Conservation (phyloP, 2,329 filamentous ascomycete species). For the Dissoconium aciculare region DNA sequence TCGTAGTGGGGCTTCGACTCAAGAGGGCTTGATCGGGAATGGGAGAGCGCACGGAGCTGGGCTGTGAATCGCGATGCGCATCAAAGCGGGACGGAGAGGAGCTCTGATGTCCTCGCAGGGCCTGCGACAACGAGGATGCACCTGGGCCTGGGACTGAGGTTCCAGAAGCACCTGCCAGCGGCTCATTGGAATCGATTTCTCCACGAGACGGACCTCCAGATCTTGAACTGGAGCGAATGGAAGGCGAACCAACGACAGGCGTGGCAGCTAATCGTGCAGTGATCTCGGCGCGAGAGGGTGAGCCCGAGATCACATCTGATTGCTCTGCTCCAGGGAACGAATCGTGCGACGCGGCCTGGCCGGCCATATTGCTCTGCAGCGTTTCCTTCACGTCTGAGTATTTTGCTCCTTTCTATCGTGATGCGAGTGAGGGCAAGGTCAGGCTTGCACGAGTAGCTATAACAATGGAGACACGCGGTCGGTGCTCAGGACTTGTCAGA, state of each 20-base stretch:
- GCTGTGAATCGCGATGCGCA: conserved; percentile 49
- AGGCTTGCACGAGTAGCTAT: too few relatives aligned
- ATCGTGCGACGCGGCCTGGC: too few relatives aligned
- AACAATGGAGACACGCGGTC: too few relatives aligned
- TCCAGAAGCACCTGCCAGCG: conserved; percentile 44
- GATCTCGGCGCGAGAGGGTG: conserved; percentile 32
- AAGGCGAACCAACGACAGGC: conserved; percentile 16
- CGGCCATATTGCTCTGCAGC: too few relatives aligned
- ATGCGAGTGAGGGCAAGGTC: too few relatives aligned
- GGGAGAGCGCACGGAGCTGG: conserved; percentile 61
- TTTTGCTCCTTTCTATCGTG: too few relatives aligned
- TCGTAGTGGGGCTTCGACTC: conserved; percentile 41
- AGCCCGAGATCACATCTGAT: conserved; percentile 13
- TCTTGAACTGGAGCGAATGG: conserved; percentile 9
- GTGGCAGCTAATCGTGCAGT: conserved; percentile 19
- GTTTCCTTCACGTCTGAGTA: too few relatives aligned
- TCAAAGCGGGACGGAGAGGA: conserved; percentile 56
- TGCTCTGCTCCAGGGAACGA: too few relatives aligned
- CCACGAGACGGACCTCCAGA: conserved; percentile 14
- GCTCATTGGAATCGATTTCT: conserved; percentile 45
- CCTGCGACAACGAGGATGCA: conserved; percentile 74
- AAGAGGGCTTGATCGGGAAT: conserved; percentile 20
- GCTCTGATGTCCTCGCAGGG: conserved; percentile 61
- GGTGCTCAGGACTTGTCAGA: too few relatives aligned
- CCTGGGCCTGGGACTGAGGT: conserved; percentile 58